phyloP scores from a whole-genome alignment of 371 early-diverging fungal genomes.

The Mucor sp. region DNA sequence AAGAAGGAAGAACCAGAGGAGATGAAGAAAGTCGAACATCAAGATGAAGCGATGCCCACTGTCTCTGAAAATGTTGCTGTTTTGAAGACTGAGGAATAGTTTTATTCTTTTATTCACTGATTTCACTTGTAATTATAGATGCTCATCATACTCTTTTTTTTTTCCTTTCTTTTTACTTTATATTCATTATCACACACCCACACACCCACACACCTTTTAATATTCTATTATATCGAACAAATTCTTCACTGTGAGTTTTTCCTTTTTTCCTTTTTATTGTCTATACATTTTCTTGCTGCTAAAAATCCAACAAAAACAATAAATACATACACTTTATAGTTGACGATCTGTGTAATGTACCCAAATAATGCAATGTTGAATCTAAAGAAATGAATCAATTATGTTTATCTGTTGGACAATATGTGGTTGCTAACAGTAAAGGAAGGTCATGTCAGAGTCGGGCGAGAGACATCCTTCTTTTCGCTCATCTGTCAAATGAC shows the following conservation, averaged over 20 bases:
- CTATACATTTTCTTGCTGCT: not conserved
- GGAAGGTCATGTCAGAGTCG: too few relatives aligned
- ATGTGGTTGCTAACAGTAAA: too few relatives aligned
- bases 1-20: not conserved
- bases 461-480: too few relatives aligned
- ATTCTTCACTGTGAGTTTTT: not conserved
- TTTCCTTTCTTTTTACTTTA: not conserved
- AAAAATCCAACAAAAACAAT: too few relatives aligned
- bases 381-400: too few relatives aligned
- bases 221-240: not conserved
- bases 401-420: too few relatives aligned
- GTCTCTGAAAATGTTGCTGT: not conserved
- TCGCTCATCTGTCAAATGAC: too few relatives aligned
- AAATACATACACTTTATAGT: too few relatives aligned
- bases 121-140: constrained; percentile 6
- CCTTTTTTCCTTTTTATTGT: constrained; percentile 5
- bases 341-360: too few relatives aligned
- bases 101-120: not conserved
- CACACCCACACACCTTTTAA: too few relatives aligned
- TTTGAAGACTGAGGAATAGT: constrained; percentile 5
- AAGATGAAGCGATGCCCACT: not conserved
- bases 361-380: too few relatives aligned
- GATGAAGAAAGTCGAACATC: not conserved
- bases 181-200: not conserved
- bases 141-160: not conserved